phyloP scores from a whole-genome alignment of 148 eudicot species.

The Nyssa sinensis region DNA sequence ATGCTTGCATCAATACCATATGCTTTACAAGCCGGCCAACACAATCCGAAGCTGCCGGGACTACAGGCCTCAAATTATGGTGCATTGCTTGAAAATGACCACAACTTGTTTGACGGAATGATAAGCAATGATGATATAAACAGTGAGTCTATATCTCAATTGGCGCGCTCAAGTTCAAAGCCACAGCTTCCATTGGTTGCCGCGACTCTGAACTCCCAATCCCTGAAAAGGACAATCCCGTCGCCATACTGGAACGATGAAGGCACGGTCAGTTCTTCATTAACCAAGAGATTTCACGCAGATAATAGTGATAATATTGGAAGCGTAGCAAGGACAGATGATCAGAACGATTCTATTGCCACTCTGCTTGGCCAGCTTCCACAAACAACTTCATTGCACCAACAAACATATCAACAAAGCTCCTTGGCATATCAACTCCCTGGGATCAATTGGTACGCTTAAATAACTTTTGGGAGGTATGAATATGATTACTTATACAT shows the following conservation, averaged over 20 bases:
- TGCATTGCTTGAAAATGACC: constrained; percentile 34
- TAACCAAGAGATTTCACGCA: constrained; percentile 2
- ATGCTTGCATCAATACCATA: constrained; percentile 26
- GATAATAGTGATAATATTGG: neutral
- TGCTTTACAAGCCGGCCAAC: neutral
- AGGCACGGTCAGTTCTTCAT: neutral
- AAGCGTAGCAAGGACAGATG: neutral
- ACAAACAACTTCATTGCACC: constrained; percentile 25
- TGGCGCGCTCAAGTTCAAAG: neutral
- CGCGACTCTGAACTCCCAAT: neutral
- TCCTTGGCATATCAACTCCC: constrained; percentile 22
- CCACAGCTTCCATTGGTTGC: neutral
- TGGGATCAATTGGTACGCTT: constrained; percentile 47
- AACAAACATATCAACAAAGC: constrained; percentile 29
- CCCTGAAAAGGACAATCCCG: constrained; percentile 30
- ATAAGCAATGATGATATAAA: neutral
- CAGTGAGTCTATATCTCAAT: no score
- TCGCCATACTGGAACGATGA: constrained; percentile 29
- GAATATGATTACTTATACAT: neutral
- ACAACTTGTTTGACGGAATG: constrained; percentile 40
- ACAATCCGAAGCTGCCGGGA: constrained; percentile 3
- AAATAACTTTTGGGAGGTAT: constrained; percentile 5
- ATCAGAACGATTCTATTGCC: constrained; percentile 20
- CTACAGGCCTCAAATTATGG: constrained; percentile 16
- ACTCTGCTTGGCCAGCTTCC: constrained; percentile 33